Conservation (phyloP, 129 eudicot species). For the Cynara cardunculus region DNA sequence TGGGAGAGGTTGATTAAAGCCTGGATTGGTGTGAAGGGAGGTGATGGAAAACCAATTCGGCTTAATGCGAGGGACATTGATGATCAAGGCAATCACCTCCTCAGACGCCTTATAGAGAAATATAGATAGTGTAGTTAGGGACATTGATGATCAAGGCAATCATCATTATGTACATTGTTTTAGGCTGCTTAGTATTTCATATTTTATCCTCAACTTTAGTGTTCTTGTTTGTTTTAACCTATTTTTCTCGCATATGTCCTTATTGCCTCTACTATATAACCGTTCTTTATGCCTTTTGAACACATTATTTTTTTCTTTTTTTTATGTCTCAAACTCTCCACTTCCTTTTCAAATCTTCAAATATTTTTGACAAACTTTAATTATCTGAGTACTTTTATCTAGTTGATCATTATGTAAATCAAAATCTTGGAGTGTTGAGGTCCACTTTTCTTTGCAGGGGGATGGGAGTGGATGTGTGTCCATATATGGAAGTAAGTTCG, state of each 20-base stretch:
- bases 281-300: background rate
- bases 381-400: background rate
- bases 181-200: background rate
- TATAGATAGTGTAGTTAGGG: background rate
- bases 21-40: background rate
- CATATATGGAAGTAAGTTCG: constrained; percentile 91
- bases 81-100: background rate
- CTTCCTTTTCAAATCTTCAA: background rate
- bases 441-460: constrained; percentile 53
- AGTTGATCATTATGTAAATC: background rate
- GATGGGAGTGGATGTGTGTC: constrained; percentile 95
- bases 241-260: background rate
- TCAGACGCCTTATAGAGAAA: background rate
- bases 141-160: background rate
- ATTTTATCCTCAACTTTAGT: too few relatives aligned
- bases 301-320: background rate
- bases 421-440: background rate
- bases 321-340: background rate
- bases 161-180: background rate
- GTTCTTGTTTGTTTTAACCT: background rate
- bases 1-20: background rate
- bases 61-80: background rate
- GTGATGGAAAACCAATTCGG: background rate
- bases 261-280: background rate
- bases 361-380: background rate